phyloP scores from a whole-genome alignment of 139 green algal genomes.

The Micromonas commoda region DNA sequence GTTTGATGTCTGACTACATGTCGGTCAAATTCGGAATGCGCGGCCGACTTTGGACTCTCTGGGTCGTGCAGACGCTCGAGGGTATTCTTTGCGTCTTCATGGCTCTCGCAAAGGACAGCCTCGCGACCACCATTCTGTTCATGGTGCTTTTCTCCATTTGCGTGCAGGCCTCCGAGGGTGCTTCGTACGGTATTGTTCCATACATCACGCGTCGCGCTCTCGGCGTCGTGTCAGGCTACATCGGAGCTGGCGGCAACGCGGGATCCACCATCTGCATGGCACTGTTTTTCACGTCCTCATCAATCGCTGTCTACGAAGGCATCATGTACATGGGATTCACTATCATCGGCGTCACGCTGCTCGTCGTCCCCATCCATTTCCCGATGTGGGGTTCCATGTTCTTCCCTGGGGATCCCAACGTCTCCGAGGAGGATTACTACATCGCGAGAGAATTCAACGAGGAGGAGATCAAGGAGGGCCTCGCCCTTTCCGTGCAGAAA shows the following conservation, averaged over 20 bases:
- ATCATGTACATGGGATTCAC: conserved; percentile 81
- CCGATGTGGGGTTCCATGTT: conserved; percentile 91
- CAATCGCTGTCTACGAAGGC: conserved; percentile 53
- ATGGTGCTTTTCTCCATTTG: conserved; percentile 81
- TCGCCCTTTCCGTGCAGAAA: conserved; percentile 1
- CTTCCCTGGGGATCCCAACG: conserved; percentile 43
- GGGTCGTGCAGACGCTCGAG: conserved; percentile 59
- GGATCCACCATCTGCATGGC: conserved; percentile 79
- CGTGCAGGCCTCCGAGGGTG: conserved; percentile 47
- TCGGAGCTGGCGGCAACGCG: conserved; percentile 85
- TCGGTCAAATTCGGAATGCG: conserved; percentile 54
- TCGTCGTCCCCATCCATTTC: conserved; percentile 75
- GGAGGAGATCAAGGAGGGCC: conserved; percentile 24
- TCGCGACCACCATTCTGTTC: conserved; percentile 65
- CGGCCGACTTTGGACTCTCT: conserved; percentile 67
- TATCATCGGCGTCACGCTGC: conserved; percentile 61
- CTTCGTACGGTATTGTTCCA: conserved; percentile 78
- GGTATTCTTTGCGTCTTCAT: conserved; percentile 74
- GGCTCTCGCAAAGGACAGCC: conserved; percentile 49
- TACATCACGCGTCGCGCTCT: conserved; percentile 76
- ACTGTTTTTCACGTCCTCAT: conserved; percentile 72
- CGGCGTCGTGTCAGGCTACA: conserved; percentile 77
- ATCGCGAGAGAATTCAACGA: conserved; percentile 43
- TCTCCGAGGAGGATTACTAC: conserved; percentile 80
- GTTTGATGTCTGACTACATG: conserved; percentile 56